Evolutionary conservation across 345 rosid species (phyloP).

Genomic region (Aegle marmelos): DNA sequence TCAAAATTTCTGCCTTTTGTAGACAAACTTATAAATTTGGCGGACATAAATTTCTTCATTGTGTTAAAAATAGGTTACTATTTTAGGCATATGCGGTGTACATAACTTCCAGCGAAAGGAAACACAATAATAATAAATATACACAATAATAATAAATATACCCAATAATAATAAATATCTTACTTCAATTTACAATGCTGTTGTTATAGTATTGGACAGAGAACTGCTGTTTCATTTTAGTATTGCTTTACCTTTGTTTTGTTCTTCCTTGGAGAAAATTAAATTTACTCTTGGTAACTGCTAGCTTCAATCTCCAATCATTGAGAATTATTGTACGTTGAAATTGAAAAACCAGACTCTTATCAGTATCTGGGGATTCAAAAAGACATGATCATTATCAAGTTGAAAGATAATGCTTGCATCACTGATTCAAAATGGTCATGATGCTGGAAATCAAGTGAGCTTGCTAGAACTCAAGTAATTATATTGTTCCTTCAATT

Average conservation of each 20-base stretch:
- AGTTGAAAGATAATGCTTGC: not conserved
- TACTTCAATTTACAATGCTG: not conserved
- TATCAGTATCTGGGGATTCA: not conserved
- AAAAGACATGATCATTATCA: not conserved
- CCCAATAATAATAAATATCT: not conserved
- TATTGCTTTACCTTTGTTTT: not conserved
- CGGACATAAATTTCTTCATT: not conserved
- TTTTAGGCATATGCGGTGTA: not conserved
- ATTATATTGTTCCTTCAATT: too few species aligned
- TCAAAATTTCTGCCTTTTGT: not conserved
- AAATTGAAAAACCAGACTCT: not conserved
- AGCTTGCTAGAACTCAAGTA: too few species aligned
- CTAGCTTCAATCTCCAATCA: not conserved
- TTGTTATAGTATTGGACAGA: not conserved
- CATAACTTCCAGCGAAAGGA: not conserved
- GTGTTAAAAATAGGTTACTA: not conserved
- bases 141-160: not conserved
- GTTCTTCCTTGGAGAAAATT: not conserved
- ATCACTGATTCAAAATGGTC: not conserved
- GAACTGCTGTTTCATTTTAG: not conserved
- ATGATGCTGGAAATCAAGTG: not conserved
- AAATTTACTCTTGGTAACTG: conserved; percentile 1
- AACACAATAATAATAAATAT: not conserved
- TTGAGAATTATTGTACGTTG: not conserved
- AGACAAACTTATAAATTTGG: not conserved